These are phyloP conservation scores for Quercus tomentella DNA, from an alignment of 331 rosid genomes.

Conservation along the genomic window DNA sequence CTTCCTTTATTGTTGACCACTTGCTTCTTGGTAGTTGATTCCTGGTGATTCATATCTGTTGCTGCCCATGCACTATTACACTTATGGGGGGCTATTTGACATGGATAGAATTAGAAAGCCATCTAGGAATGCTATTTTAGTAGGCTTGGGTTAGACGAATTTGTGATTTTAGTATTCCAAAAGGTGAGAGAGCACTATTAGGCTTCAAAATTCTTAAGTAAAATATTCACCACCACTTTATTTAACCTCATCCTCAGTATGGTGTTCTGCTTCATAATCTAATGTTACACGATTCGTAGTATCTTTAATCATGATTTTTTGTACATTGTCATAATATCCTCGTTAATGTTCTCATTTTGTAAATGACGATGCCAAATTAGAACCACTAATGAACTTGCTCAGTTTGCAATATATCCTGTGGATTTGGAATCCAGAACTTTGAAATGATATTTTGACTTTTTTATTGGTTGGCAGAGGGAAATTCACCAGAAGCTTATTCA, in stretches of 20 bases:
- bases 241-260: not conserved
- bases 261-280: not conserved
- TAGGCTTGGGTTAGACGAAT: too few species aligned
- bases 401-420: not conserved
- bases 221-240: not conserved
- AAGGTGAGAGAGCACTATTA: not conserved
- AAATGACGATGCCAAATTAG: not conserved
- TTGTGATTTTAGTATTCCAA: not conserved
- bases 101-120: too few species aligned
- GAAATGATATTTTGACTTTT: not conserved
- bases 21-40: too few species aligned
- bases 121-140: too few species aligned
- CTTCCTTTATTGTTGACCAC: too few species aligned
- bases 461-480: too few species aligned
- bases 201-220: not conserved
- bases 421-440: not conserved
- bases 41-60: too few species aligned
- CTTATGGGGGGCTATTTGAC: too few species aligned
- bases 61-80: too few species aligned
- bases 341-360: not conserved
- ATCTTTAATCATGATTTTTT: not conserved
- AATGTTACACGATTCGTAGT: not conserved
- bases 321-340: not conserved
- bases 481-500: too few species aligned
- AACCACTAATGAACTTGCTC: not conserved